Evolutionary conservation across 768 basidiomycete species (phyloP).

Genomic region (Suillus fuscotomentosus): DNA sequence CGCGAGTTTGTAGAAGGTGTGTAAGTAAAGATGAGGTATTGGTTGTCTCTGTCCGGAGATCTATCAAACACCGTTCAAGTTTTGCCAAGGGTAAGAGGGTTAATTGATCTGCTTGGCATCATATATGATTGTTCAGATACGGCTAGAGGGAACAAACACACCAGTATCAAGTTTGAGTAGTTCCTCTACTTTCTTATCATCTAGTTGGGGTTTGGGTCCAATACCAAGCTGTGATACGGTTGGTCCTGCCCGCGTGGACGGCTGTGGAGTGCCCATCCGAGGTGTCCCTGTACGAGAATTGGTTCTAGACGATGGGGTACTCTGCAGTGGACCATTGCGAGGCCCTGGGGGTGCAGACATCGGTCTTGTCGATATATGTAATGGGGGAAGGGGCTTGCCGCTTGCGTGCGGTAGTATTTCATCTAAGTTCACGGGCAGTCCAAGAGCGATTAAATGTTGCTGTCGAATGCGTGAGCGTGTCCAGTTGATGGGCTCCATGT

Average conservation of each 20-base stretch:
- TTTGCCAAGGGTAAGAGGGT: slow-evolving; percentile 66
- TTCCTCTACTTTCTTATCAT: slow-evolving; percentile 61
- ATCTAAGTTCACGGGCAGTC: slow-evolving; percentile 93
- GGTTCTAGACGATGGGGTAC: slow-evolving; percentile 32
- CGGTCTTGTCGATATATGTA: slow-evolving; percentile 82
- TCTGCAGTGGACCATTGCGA: slow-evolving; percentile 36
- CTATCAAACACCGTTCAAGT: slow-evolving; percentile 64
- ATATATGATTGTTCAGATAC: slow-evolving; percentile 5
- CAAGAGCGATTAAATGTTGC: slow-evolving; percentile 87
- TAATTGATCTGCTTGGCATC: slow-evolving; percentile 54
- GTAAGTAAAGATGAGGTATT: slow-evolving; percentile 76
- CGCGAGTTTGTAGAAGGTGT: slow-evolving; percentile 76
- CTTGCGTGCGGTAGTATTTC: slow-evolving; percentile 76
- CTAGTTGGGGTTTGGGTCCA: slow-evolving; percentile 76
- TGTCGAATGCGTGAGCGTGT: slow-evolving; percentile 87
- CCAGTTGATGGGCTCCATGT: slow-evolving; percentile 89
- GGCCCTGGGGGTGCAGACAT: slow-evolving; percentile 76
- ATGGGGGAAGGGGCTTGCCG: slow-evolving; percentile 67
- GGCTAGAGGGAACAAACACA: slow-evolving; percentile 31
- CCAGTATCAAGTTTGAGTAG: slow-evolving; percentile 69
- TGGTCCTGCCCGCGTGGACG: slow-evolving; percentile 32
- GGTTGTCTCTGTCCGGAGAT: slow-evolving; percentile 70
- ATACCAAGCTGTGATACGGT: slow-evolving; percentile 46
- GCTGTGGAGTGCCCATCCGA: slow-evolving; percentile 42
- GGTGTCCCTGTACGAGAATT: slow-evolving; percentile 55